Evolutionary conservation across 2,329 filamentous ascomycete species (phyloP).

Genomic region (Talaromyces funiculosus): DNA sequence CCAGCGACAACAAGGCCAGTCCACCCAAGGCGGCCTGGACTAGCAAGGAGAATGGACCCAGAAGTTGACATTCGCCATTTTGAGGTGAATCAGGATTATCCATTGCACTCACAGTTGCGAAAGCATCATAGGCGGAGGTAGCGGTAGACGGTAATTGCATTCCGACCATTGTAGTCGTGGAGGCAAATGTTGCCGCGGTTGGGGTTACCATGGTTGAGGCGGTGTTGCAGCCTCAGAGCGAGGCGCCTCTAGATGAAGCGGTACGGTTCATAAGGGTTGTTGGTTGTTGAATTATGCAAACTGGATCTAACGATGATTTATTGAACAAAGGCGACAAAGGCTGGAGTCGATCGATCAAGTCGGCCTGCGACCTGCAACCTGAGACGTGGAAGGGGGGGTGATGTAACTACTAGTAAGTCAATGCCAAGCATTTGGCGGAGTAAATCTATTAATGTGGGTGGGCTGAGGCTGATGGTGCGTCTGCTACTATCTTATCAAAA

Average conservation of each 20-base stretch:
- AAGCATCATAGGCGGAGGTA: not conserved
- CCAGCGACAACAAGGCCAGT: slow-evolving; percentile 76
- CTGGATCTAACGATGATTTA: not conserved
- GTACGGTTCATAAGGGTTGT: not conserved
- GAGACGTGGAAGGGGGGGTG: not conserved
- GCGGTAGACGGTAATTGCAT: not conserved
- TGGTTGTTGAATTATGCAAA: not conserved
- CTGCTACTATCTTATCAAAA: not conserved
- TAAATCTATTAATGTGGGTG: not conserved
- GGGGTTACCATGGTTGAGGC: slow-evolving; percentile 4
- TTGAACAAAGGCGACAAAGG: not conserved
- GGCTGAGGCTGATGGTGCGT: not conserved
- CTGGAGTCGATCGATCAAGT: not conserved
- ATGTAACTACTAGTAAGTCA: not conserved
- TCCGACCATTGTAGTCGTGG: slow-evolving; percentile 6
- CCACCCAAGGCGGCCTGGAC: slow-evolving; percentile 82
- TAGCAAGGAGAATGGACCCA: slow-evolving; percentile 85
- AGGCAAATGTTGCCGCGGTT: not conserved
- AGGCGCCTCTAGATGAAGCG: slow-evolving; percentile 6
- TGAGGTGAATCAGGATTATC: slow-evolving; percentile 39
- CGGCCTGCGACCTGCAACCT: not conserved
- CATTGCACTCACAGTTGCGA: not conserved
- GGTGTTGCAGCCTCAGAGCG: slow-evolving; percentile 4
- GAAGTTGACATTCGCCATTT: slow-evolving; percentile 73
- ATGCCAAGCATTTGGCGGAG: not conserved